Percentiles rank a stretch among this genome's conserved stretches.
Conservation (phyloP, 495 filamentous ascomycete genomes). For the Daldinia grandis region DNA sequence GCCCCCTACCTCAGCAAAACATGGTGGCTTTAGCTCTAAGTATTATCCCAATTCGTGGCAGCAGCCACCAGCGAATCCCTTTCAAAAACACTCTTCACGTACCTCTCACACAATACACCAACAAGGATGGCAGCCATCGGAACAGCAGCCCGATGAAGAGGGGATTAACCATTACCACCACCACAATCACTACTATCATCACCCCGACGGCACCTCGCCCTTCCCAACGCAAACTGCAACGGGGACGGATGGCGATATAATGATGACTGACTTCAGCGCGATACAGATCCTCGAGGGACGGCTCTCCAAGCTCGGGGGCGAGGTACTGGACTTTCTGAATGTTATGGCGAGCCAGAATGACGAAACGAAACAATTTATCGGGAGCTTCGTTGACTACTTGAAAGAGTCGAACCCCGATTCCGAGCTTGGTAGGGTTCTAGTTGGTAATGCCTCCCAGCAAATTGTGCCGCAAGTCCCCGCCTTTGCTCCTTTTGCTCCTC, state of each 20-base stretch:
- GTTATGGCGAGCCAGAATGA: background rate
- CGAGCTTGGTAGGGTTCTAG: background rate
- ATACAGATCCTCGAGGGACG: background rate
- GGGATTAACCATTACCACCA: background rate
- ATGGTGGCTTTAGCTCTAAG: background rate
- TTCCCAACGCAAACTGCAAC: background rate
- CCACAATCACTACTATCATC: slow-evolving; percentile 4
- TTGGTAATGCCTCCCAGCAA: background rate
- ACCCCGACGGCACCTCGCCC: background rate
- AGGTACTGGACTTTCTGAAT: background rate
- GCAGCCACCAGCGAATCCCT: background rate
- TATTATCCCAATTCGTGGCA: background rate
- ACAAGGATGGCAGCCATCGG: background rate
- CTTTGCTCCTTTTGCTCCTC: background rate
- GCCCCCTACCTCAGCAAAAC: background rate
- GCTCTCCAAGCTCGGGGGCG: background rate
- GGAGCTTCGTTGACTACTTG: background rate
- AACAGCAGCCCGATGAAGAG: background rate
- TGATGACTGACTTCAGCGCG: slow-evolving; percentile 5
- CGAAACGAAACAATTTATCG: background rate
- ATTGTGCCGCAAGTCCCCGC: background rate
- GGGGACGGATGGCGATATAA: background rate
- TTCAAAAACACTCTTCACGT: background rate
- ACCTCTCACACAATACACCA: background rate
- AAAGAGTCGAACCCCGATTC: background rate